Conservation (phyloP, 805 yeast genomes). For the Scheffersomyces coipomensis region DNA sequence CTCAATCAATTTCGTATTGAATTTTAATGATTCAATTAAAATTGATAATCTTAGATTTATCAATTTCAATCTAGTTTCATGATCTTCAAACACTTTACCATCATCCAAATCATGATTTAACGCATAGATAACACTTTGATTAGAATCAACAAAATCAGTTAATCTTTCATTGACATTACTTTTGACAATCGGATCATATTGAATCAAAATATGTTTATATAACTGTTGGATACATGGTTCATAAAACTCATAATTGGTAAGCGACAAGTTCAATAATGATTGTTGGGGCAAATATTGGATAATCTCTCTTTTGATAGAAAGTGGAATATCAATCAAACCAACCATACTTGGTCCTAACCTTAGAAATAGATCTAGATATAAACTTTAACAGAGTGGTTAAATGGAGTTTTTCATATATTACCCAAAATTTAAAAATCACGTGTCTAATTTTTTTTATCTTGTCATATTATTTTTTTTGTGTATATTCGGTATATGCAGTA, state of each 20-base stretch:
- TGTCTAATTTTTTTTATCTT: no score
- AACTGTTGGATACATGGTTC: constrained; percentile 28
- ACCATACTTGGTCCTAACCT: no score
- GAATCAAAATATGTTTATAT: constrained; percentile 21
- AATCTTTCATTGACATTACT: constrained; percentile 6
- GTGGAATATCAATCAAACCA: constrained; percentile 12
- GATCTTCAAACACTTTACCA: constrained; percentile 8
- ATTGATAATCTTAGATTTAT: constrained; percentile 26
- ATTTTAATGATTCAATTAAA: constrained; percentile 19
- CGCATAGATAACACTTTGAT: constrained; percentile 25
- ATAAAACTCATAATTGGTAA: constrained; percentile 34
- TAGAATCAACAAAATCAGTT: constrained; percentile 20
- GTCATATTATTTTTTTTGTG: no score
- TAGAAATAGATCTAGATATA: no score
- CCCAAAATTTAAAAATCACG: no score
- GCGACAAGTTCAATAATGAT: constrained; percentile 27
- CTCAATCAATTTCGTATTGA: constrained; percentile 23
- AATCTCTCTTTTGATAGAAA: constrained; percentile 5
- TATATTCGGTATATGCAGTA: no score
- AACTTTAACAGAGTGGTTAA: no score
- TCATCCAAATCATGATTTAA: constrained; percentile 8
- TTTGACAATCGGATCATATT: constrained; percentile 7
- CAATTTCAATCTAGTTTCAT: constrained; percentile 19
- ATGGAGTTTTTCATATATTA: no score
- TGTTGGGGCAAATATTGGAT: constrained; percentile 27